phyloP scores from a whole-genome alignment of 176 grass and related monocot species.

The Melocanna baccifera region DNA sequence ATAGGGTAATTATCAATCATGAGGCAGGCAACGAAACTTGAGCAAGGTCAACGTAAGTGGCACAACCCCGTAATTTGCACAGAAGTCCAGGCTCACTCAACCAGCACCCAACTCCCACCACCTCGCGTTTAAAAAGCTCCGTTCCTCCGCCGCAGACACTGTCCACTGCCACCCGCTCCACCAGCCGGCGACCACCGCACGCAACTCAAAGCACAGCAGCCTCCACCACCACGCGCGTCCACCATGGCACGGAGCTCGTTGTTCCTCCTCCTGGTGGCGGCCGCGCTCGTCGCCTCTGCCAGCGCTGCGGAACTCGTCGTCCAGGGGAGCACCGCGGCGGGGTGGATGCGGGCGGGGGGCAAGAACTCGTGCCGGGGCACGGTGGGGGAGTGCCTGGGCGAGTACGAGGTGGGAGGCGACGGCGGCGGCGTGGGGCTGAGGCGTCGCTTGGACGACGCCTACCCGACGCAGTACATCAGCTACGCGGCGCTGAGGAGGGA shows the following conservation, averaged over 20 bases:
- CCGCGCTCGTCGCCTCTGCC: background rate
- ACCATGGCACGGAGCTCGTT: background rate
- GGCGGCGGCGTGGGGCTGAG: background rate
- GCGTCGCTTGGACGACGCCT: slow-evolving; percentile 15
- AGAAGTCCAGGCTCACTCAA: background rate
- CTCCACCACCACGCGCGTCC: background rate
- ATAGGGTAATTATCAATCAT: no score
- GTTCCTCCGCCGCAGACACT: background rate
- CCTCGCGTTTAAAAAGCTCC: slow-evolving; percentile 17
- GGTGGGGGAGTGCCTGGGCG: slow-evolving; percentile 5
- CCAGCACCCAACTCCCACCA: background rate
- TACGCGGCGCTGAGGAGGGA: slow-evolving; percentile 46
- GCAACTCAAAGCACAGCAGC: background rate
- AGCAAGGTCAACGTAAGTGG: slow-evolving; percentile 3
- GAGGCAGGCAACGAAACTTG: background rate
- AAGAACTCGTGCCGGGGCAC: slow-evolving; percentile 12
- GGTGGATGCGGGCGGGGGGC: background rate
- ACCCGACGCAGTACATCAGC: slow-evolving; percentile 50
- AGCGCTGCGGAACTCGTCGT: background rate
- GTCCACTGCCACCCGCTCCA: background rate
- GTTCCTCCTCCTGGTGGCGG: slow-evolving; percentile 10
- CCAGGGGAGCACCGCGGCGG: background rate
- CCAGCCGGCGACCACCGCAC: background rate
- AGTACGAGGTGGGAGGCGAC: background rate
- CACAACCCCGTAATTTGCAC: background rate